phyloP scores from a whole-genome alignment of 495 filamentous ascomycete species.

The Friedmanniomyces endolithicus region DNA sequence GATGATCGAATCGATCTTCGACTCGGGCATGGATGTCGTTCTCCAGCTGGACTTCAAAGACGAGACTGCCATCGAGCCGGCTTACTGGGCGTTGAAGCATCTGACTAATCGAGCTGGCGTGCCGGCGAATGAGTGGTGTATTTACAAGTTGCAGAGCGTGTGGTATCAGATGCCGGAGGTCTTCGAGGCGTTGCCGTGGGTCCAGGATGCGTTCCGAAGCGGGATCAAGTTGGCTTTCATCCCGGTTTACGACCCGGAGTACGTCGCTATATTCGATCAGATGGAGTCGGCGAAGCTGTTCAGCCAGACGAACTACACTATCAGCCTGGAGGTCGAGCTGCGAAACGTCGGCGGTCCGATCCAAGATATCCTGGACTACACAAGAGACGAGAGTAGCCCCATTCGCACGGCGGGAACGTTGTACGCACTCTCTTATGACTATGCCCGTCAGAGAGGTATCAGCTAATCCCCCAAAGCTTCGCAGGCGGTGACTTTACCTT shows the following conservation, averaged over 20 bases:
- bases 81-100: slow-evolving; percentile 2
- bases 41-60: slow-evolving; percentile 3
- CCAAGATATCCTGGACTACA: not conserved
- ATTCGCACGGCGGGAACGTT: not conserved
- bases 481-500: not conserved
- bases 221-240: slow-evolving; percentile 3
- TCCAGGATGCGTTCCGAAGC: slow-evolving; percentile 2
- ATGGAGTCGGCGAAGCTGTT: slow-evolving; percentile 1
- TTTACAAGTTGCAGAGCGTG: slow-evolving; percentile 3
- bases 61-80: not conserved
- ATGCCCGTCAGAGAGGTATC: not conserved
- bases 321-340: slow-evolving; percentile 4
- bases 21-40: not conserved
- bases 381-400: not conserved
- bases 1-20: slow-evolving; percentile 1
- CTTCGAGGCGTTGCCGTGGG: slow-evolving; percentile 6
- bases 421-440: not conserved
- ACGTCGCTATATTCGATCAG: not conserved
- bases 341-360: not conserved
- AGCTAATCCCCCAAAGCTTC: not conserved
- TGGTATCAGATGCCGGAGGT: slow-evolving; percentile 1
- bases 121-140: slow-evolving; percentile 6
- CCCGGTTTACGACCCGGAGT: slow-evolving; percentile 3
- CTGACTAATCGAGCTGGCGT: slow-evolving; percentile 2
- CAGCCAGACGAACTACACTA: slow-evolving; percentile 3